Evolutionary conservation across 2,329 filamentous ascomycete species (phyloP).

Genomic region (Aplosporella prunicola): DNA sequence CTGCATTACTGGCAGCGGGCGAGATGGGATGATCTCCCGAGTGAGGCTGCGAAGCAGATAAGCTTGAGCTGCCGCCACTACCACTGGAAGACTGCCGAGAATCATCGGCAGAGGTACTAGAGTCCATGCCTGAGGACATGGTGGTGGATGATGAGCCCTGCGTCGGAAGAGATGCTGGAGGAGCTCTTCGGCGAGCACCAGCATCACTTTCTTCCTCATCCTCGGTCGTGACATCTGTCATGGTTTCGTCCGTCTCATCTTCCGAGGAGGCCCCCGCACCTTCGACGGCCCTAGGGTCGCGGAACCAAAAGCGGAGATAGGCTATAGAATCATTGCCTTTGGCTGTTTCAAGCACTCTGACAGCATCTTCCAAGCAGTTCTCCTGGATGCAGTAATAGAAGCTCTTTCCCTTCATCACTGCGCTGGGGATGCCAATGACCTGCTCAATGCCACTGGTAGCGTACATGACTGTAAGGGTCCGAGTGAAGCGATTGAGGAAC

Average conservation of each 20-base stretch:
- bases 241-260: conserved; percentile 34
- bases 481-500: conserved; percentile 78
- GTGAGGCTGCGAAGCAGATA: background rate
- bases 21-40: conserved; percentile 13
- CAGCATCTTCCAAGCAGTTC: conserved; percentile 65
- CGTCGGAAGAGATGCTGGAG: too few species aligned
- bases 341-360: conserved; percentile 70
- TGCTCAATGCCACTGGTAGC: conserved; percentile 65
- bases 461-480: conserved; percentile 77
- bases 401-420: conserved; percentile 62
- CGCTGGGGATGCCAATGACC: conserved; percentile 64
- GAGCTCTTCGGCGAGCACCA: conserved; percentile 16
- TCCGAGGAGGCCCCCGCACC: conserved; percentile 38
- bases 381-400: conserved; percentile 83
- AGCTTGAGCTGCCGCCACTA: background rate
- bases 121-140: conserved; percentile 11
- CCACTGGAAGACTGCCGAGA: background rate
- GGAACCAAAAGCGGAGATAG: conserved; percentile 77
- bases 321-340: conserved; percentile 89
- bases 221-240: conserved; percentile 40
- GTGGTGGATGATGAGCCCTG: too few species aligned
- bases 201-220: conserved; percentile 37
- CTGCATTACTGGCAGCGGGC: conserved; percentile 13
- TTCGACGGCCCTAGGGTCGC: conserved; percentile 50
- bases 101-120: conserved; percentile 9